Evolutionary conservation across 2,329 filamentous ascomycete species (phyloP).

Genomic region (Penicillium thymicola): DNA sequence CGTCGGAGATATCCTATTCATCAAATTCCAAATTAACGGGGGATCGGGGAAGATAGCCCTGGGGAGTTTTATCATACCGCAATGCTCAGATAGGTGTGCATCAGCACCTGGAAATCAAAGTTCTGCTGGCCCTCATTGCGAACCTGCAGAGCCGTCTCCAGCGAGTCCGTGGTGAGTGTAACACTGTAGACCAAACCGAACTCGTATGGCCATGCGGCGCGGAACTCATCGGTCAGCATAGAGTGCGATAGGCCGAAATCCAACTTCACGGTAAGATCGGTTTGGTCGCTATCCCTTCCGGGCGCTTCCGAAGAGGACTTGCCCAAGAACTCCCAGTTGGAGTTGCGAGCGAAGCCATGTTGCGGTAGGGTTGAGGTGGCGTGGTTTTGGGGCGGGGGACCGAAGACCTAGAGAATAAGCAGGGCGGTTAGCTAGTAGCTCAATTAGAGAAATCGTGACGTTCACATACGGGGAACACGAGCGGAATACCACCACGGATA

Average conservation of each 20-base stretch:
- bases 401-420: constrained; percentile 64
- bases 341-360: constrained; percentile 90
- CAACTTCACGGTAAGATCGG: constrained; percentile 75
- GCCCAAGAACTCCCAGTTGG: constrained; percentile 82
- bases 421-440: constrained; percentile 15
- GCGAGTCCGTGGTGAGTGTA: constrained; percentile 68
- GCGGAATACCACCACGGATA: constrained; percentile 84
- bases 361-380: constrained; percentile 79
- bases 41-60: neutral
- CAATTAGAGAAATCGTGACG: neutral
- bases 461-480: constrained; percentile 80
- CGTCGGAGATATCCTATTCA: constrained; percentile 70
- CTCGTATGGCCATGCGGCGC: constrained; percentile 75
- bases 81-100: constrained; percentile 87
- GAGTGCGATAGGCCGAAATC: constrained; percentile 85
- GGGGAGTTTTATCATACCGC: constrained; percentile 55
- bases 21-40: constrained; percentile 11
- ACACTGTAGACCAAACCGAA: constrained; percentile 94
- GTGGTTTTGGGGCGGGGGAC: constrained; percentile 71
- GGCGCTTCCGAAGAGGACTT: constrained; percentile 42
- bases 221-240: constrained; percentile 65
- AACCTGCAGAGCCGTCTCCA: constrained; percentile 80
- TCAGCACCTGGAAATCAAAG: constrained; percentile 86
- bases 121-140: constrained; percentile 78
- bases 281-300: constrained; percentile 34